Evolutionary conservation across 2,329 filamentous ascomycete species (phyloP).

Genomic region (Didymella arachidicola): DNA sequence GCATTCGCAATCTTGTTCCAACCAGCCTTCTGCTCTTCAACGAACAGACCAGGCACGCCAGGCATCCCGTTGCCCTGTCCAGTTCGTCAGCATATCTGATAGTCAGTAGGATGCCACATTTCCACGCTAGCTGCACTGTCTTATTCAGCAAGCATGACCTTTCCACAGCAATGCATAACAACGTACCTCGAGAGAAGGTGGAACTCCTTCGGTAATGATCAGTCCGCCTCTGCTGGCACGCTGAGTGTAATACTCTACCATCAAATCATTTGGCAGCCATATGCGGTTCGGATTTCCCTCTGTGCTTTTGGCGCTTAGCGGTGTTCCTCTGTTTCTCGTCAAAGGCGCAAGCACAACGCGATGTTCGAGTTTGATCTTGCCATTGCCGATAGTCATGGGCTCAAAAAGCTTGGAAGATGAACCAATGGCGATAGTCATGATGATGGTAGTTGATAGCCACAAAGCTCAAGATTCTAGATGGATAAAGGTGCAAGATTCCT

Average conservation of each 20-base stretch:
- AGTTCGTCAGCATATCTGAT: neutral
- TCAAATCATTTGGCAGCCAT: conserved; percentile 55
- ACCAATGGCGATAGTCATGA: conserved; percentile 9
- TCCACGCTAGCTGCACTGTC: no score
- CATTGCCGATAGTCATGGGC: conserved; percentile 44
- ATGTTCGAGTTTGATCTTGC: conserved; percentile 44
- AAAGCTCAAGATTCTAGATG: neutral
- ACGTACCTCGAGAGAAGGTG: conserved; percentile 56
- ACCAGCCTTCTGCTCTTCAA: conserved; percentile 52
- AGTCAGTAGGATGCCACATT: neutral
- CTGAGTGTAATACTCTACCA: conserved; percentile 61
- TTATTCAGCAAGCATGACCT: neutral
- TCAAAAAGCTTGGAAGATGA: conserved; percentile 46
- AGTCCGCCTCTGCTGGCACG: conserved; percentile 62
- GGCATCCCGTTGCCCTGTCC: conserved; percentile 45
- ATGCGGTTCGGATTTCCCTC: conserved; percentile 56
- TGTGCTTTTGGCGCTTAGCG: conserved; percentile 50
- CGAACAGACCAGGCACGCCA: conserved; percentile 39
- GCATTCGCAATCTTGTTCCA: conserved; percentile 59
- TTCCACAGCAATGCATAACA: neutral
- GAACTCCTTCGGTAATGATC: conserved; percentile 64
- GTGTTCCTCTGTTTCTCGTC: conserved; percentile 55
- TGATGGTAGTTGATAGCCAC: neutral
- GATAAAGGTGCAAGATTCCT: neutral
- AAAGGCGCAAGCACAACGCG: conserved; percentile 46